Percentiles rank a stretch among this genome's conserved stretches.
phyloP scores from a whole-genome alignment of 495 filamentous ascomycete species.

The Xylaria scruposa region DNA sequence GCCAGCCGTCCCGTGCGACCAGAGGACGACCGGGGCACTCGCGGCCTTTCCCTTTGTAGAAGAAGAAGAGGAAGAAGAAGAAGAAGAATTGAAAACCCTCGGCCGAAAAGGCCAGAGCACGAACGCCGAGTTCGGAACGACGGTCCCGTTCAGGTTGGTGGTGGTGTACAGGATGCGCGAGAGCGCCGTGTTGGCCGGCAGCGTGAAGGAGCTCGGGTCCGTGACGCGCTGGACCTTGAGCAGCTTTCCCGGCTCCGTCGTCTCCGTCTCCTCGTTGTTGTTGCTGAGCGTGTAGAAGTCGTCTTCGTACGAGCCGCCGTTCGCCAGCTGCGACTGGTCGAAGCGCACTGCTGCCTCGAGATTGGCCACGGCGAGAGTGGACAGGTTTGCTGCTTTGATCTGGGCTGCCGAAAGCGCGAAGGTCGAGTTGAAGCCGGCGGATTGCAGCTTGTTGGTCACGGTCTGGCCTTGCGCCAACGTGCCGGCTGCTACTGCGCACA shows the following conservation, averaged over 20 bases:
- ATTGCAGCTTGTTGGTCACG: conserved; percentile 19
- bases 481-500: neutral
- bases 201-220: conserved; percentile 41
- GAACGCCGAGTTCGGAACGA: conserved; percentile 57
- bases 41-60: neutral
- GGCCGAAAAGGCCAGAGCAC: conserved; percentile 60
- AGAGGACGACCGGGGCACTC: conserved; percentile 51
- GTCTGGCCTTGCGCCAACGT: neutral
- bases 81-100: conserved; percentile 20
- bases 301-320: conserved; percentile 39
- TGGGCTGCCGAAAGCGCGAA: conserved; percentile 43
- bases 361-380: conserved; percentile 22
- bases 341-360: conserved; percentile 45
- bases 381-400: conserved; percentile 39
- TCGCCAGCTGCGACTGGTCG: conserved; percentile 47
- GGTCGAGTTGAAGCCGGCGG: conserved; percentile 45
- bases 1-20: conserved; percentile 62
- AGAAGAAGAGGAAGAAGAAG: too few relatives aligned
- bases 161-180: conserved; percentile 60
- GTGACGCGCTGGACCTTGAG: conserved; percentile 48
- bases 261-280: neutral
- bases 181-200: conserved; percentile 49
- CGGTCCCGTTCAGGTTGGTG: conserved; percentile 51
- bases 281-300: conserved; percentile 36
- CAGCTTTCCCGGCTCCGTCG: conserved; percentile 32